phyloP scores from a whole-genome alignment of 805 yeast genomes.

The Ogataea corticis region DNA sequence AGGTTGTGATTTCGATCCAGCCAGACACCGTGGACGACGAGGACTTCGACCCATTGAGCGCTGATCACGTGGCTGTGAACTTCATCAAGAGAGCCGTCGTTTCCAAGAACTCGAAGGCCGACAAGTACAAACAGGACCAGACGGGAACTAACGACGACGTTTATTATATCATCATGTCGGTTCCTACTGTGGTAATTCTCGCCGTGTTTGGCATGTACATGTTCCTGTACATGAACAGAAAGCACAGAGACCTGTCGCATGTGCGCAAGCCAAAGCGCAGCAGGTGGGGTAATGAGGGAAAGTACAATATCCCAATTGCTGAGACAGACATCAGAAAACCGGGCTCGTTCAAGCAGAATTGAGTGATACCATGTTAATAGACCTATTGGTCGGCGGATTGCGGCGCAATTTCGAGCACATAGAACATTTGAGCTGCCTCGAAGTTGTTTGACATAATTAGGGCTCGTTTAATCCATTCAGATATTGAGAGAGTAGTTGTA shows the following conservation, averaged over 20 bases:
- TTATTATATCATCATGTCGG: constrained; percentile 61
- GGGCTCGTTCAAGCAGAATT: constrained; percentile 16
- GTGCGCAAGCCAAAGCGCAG: constrained; percentile 40
- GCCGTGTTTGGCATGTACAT: constrained; percentile 64
- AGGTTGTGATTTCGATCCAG: constrained; percentile 69
- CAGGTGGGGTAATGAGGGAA: constrained; percentile 35
- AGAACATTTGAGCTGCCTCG: too few species aligned
- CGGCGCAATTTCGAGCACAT: too few species aligned
- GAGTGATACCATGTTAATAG: background rate
- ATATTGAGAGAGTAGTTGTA: too few species aligned
- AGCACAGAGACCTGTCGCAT: constrained; percentile 53
- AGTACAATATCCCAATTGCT: constrained; percentile 29
- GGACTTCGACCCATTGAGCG: constrained; percentile 55
- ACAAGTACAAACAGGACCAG: constrained; percentile 34
- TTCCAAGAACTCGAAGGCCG: constrained; percentile 42
- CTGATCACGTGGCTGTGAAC: constrained; percentile 44
- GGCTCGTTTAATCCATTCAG: background rate
- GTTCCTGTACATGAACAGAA: constrained; percentile 56
- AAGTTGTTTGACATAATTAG: too few species aligned
- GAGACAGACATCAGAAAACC: constrained; percentile 33
- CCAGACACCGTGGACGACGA: constrained; percentile 67
- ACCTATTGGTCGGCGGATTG: background rate
- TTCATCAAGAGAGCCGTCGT: constrained; percentile 56
- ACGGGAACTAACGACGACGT: constrained; percentile 45
- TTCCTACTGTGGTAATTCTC: constrained; percentile 65